Evolutionary conservation across 2,329 filamentous ascomycete species (phyloP).

Genomic region (Calonectria naviculata): DNA sequence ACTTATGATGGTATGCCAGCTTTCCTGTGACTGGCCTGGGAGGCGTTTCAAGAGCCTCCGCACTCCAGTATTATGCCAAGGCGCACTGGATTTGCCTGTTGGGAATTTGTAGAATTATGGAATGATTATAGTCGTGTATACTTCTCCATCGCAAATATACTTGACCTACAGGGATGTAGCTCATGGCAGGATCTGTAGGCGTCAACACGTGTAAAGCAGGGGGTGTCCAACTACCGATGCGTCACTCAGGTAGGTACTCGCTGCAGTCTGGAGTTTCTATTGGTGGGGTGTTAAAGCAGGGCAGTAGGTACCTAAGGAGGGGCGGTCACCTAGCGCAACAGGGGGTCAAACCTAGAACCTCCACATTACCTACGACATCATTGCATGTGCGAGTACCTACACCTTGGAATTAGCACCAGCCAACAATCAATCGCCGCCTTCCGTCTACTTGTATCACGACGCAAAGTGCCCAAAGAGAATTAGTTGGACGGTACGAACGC

Average conservation of each 20-base stretch:
- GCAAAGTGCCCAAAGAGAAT: neutral
- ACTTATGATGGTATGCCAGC: no score
- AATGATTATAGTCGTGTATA: no score
- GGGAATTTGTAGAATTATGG: no score
- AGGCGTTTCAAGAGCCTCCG: no score
- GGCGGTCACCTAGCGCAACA: conserved; percentile 12
- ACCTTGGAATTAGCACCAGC: conserved; percentile 1
- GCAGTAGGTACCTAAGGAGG: conserved; percentile 13
- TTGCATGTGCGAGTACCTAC: conserved; percentile 11
- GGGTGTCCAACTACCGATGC: conserved; percentile 12
- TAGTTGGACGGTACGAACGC: neutral
- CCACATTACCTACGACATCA: conserved; percentile 14
- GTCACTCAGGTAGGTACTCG: neutral
- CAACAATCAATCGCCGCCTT: neutral
- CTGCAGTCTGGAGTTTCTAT: neutral
- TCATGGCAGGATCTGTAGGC: neutral
- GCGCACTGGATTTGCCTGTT: no score
- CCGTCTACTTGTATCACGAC: neutral
- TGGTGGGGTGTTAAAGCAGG: neutral
- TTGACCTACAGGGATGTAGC: neutral
- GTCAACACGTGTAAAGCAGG: neutral
- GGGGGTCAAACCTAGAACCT: conserved; percentile 20
- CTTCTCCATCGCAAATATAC: neutral
- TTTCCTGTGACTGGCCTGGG: no score
- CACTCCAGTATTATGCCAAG: no score